A percentile compares a stretch with the other conserved stretches of the same genome.
phyloP scores from a whole-genome alignment of 2,329 filamentous ascomycete species.

The Trichoderma atroviride region DNA sequence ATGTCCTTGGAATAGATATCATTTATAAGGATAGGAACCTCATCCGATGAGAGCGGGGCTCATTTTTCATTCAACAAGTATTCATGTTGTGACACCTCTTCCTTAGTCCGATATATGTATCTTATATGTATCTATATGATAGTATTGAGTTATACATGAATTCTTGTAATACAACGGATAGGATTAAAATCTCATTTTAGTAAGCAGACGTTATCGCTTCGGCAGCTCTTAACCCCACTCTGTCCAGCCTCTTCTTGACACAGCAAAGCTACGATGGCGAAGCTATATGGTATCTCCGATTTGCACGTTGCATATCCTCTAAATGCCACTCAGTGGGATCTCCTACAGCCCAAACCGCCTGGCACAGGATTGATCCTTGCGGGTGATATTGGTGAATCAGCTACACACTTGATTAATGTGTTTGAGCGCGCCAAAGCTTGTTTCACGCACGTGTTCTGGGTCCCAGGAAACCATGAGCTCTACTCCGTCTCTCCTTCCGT shows the following conservation, averaged over 20 bases:
- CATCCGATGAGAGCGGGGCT: no score
- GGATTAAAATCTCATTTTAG: not conserved
- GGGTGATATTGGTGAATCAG: constrained; percentile 19
- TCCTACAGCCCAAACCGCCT: constrained; percentile 8
- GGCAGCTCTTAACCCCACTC: constrained; percentile 10
- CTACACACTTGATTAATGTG: not conserved
- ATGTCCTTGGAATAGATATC: not conserved
- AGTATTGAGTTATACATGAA: not conserved
- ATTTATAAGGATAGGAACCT: no score
- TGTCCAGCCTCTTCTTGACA: not conserved
- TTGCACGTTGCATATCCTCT: constrained; percentile 16
- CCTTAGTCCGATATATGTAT: not conserved
- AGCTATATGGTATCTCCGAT: constrained; percentile 19
- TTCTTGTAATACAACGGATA: not conserved
- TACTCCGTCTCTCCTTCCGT: constrained; percentile 3
- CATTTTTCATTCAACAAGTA: no score
- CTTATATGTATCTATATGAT: not conserved
- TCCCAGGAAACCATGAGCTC: constrained; percentile 20
- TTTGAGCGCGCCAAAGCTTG: constrained; percentile 19
- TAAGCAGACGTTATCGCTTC: not conserved
- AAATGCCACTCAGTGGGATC: constrained; percentile 14
- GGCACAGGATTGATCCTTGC: constrained; percentile 14
- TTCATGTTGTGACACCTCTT: not conserved
- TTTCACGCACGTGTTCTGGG: constrained; percentile 21
- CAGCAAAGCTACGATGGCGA: not conserved